Conservation (phyloP, 805 yeast genomes). For the Candida lessepsii region DNA sequence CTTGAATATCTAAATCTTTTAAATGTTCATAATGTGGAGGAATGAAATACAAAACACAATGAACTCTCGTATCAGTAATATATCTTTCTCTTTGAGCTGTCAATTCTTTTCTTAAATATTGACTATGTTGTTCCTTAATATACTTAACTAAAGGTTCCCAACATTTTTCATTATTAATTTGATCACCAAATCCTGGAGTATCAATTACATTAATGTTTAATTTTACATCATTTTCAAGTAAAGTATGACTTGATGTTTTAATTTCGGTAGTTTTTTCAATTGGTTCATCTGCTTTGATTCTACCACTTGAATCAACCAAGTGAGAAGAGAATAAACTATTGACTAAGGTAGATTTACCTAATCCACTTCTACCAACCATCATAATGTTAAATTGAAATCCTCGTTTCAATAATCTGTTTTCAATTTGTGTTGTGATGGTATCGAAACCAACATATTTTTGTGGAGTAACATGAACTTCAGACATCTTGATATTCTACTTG, state of each 20-base stretch:
- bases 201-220: conserved; percentile 87
- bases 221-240: conserved; percentile 84
- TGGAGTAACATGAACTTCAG: not conserved
- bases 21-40: conserved; percentile 89
- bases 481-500: not conserved
- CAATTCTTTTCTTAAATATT: conserved; percentile 86
- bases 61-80: conserved; percentile 87
- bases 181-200: conserved; percentile 98
- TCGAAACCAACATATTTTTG: conserved; percentile 90
- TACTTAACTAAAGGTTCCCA: conserved; percentile 96
- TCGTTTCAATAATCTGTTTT: conserved; percentile 82
- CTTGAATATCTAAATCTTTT: conserved; percentile 76
- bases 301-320: conserved; percentile 71
- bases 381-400: conserved; percentile 94
- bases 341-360: conserved; percentile 90
- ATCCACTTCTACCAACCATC: conserved; percentile 88
- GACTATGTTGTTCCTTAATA: conserved; percentile 92
- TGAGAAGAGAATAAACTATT: conserved; percentile 88
- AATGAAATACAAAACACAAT: conserved; percentile 86
- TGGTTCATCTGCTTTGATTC: conserved; percentile 66
- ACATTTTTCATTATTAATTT: conserved; percentile 88
- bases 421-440: conserved; percentile 93
- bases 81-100: conserved; percentile 88
- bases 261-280: conserved; percentile 86
- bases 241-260: conserved; percentile 62